Percentiles rank a stretch among this genome's conserved stretches.
Conservation (phyloP, 2,329 filamentous ascomycete genomes). For the Aspergillus sp. region DNA sequence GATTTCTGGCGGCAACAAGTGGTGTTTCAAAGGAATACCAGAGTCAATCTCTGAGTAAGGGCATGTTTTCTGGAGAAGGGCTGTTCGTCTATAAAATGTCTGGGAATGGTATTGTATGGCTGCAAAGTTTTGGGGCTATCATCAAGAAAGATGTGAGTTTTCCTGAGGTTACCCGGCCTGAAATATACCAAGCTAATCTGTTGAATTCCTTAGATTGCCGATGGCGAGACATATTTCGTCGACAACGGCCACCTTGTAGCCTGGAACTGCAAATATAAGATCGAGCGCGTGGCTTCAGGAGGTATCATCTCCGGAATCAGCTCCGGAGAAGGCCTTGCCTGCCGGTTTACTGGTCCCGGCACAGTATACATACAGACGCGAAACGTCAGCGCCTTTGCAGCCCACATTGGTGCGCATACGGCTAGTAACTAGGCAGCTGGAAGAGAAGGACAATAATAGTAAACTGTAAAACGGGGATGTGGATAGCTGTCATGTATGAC, state of each 20-base stretch:
- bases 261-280: constrained; percentile 92
- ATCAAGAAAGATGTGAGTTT: constrained; percentile 81
- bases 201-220: constrained; percentile 27
- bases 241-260: constrained; percentile 92
- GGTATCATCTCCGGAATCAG: constrained; percentile 86
- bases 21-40: constrained; percentile 87
- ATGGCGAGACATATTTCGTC: constrained; percentile 82
- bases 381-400: constrained; percentile 64
- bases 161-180: neutral
- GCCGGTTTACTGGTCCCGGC: constrained; percentile 86
- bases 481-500: too few relatives aligned
- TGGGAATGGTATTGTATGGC: constrained; percentile 78
- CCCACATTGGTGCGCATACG: constrained; percentile 38
- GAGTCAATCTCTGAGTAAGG: constrained; percentile 78
- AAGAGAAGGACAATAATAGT: too few relatives aligned
- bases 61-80: constrained; percentile 90
- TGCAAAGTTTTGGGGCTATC: constrained; percentile 91
- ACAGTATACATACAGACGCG: constrained; percentile 90
- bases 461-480: too few relatives aligned
- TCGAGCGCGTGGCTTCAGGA: constrained; percentile 85
- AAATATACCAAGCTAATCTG: neutral
- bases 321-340: constrained; percentile 83
- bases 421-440: too few relatives aligned
- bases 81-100: constrained; percentile 84
- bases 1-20: constrained; percentile 79